Evolutionary conservation across 495 filamentous ascomycete species (phyloP), one percentile per base, ranked within the genome.

Genomic region (Ascodesmis nigricans): DNA sequence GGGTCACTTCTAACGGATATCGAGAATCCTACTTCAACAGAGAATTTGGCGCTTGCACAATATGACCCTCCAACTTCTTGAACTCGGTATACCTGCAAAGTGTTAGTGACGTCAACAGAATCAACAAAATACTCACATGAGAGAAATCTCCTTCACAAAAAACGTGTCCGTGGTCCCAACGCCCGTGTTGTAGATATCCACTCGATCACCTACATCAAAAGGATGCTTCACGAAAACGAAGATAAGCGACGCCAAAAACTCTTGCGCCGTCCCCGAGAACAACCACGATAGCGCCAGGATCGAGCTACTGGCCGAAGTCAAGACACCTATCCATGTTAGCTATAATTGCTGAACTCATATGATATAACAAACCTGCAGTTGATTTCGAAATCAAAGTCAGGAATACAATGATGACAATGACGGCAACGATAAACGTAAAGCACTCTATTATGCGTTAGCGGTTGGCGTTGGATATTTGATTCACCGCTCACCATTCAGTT

Each of bases 31-130:
- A n/a, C n/a, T n/a, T n/a, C 17, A 95, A 64, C 33, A 91, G 73
- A 36, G 73, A 84, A 62, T 95, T 95, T 3, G 87, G 87, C 0
- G 84, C 87, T 52, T 95, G 84, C 2, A 95, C 84, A 9, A 92
- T 69, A 42, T 92, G 82, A 8, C 84, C 84, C 49, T 92, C 73
- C 73, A 92, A 81, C 59, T 93, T 95, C 59, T 92, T 93, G 61
- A 93, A 91, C 49, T 93, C 87, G 18, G 87, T 93, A 49, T 82
- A 92, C n/a, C n/a, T n/a, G n/a, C n/a, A n/a, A n/a, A n/a, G n/a
- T n/a, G n/a, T n/a, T n/a, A n/a, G n/a, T n/a, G n/a, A n/a, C n/a
- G n/a, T n/a, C n/a, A n/a, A n/a, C n/a, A n/a, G n/a, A n/a, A n/a
- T n/a, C n/a, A n/a, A n/a, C n/a, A n/a, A n/a, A n/a, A n/a, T n/a